Conservation (phyloP, 345 rosid genomes). For the Murraya paniculata region DNA sequence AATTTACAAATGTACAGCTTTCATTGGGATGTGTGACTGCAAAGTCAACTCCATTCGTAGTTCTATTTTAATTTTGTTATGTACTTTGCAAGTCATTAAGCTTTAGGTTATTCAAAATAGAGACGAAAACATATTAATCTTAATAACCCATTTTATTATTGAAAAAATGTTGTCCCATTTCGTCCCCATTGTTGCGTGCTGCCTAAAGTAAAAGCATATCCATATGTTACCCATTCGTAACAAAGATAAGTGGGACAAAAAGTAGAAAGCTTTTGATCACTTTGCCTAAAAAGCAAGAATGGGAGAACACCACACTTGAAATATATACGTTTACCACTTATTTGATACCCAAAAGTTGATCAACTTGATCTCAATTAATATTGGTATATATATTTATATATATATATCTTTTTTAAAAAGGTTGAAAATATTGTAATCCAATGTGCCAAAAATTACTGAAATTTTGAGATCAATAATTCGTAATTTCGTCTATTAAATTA, state of each 20-base stretch:
- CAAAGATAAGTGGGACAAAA: not conserved
- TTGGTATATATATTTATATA: too few relatives aligned
- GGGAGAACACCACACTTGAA: slow-evolving; percentile 9
- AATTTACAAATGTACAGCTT: not conserved
- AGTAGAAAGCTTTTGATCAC: not conserved
- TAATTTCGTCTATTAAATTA: too few relatives aligned
- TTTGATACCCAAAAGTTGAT: not conserved
- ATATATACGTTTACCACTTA: not conserved
- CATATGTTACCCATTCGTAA: slow-evolving; percentile 2
- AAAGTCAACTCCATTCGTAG: slow-evolving; percentile 2
- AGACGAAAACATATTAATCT: not conserved
- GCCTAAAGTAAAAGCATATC: not conserved
- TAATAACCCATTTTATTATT: not conserved
- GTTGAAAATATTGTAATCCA: not conserved
- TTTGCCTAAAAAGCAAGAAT: slow-evolving; percentile 16
- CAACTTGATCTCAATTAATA: not conserved
- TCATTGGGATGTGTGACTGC: not conserved
- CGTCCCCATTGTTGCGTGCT: not conserved
- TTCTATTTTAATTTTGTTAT: not conserved
- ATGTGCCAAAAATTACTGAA: too few relatives aligned
- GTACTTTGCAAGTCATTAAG: not conserved
- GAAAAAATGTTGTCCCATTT: not conserved
- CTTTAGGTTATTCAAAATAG: not conserved
- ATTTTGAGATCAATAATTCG: too few relatives aligned
- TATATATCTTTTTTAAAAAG: too few relatives aligned